Evolutionary conservation across 169 alveolate genomes (phyloP).

Genomic region (Babesia bigemina): DNA sequence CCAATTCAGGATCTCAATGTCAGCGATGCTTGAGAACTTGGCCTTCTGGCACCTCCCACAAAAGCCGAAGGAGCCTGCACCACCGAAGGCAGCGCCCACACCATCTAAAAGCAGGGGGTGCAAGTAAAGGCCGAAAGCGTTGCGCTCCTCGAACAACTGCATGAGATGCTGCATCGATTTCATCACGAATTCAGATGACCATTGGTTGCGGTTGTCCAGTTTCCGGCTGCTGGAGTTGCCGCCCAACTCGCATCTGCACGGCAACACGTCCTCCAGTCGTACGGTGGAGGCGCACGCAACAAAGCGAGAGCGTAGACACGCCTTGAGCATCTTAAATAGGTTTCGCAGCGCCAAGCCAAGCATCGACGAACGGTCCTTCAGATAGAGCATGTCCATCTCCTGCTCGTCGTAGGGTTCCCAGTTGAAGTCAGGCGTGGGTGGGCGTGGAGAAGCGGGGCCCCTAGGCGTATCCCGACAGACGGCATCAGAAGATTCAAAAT

Average conservation of each 20-base stretch:
- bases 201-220: slow-evolving; percentile 9
- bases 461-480: neutral
- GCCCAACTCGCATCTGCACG: slow-evolving; percentile 32
- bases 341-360: neutral
- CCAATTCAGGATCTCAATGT: slow-evolving; percentile 61
- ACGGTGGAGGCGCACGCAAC: neutral
- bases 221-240: neutral
- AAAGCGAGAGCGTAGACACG: neutral
- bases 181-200: neutral
- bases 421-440: neutral
- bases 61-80: neutral
- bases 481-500: neutral
- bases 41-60: slow-evolving; percentile 30
- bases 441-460: neutral
- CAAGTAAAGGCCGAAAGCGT: slow-evolving; percentile 9
- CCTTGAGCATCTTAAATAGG: slow-evolving; percentile 2
- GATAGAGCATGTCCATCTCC: slow-evolving; percentile 4
- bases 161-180: neutral
- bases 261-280: slow-evolving; percentile 6
- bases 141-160: slow-evolving; percentile 15
- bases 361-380: neutral
- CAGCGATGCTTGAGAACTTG: slow-evolving; percentile 20
- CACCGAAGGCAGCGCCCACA: neutral
- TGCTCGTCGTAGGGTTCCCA: slow-evolving; percentile 1
- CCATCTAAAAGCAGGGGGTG: slow-evolving; percentile 11